Conservation (phyloP, 768 basidiomycete genomes). For the Phlegmacium glaucopus region DNA sequence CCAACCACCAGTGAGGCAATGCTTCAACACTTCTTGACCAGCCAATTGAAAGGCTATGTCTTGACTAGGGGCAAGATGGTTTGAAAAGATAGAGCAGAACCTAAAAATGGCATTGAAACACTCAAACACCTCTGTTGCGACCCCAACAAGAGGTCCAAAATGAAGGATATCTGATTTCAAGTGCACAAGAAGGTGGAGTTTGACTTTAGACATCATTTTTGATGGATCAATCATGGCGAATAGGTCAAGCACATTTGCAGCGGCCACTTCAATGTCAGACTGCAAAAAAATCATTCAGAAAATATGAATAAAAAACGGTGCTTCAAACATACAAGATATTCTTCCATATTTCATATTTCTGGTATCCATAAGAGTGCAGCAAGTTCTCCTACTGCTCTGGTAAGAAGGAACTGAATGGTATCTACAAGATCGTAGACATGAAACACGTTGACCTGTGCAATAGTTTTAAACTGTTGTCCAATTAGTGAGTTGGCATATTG, state of each 20-base stretch:
- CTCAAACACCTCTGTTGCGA: neutral
- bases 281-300: neutral
- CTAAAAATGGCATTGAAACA: neutral
- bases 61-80: neutral
- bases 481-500: neutral
- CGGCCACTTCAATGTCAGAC: neutral
- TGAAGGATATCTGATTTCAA: neutral
- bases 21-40: neutral
- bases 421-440: neutral
- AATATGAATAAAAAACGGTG: neutral
- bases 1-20: neutral
- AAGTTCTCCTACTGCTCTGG: neutral
- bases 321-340: neutral
- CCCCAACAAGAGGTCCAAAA: neutral
- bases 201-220: neutral
- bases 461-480: neutral
- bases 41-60: neutral
- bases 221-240: neutral
- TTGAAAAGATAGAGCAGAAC: neutral
- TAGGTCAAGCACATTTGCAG: neutral
- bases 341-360: neutral
- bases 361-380: neutral
- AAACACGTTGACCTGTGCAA: neutral
- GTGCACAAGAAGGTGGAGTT: neutral
- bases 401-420: neutral